phyloP scores from a whole-genome alignment of 1,284 basidiomycete species.

The Leccinum subfulvum region DNA sequence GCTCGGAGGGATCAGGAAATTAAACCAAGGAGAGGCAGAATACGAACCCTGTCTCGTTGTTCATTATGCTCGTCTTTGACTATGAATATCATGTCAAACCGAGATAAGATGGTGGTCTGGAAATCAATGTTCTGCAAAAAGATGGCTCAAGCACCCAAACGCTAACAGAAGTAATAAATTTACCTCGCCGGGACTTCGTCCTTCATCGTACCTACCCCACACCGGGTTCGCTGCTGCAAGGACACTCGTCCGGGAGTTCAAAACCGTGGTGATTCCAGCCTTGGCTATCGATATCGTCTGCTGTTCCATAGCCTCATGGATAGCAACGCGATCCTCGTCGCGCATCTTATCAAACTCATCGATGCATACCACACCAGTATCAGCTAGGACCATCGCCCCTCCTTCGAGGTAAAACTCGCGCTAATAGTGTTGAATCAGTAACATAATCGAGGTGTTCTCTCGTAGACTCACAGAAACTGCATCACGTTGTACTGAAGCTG shows the following conservation, averaged over 20 bases:
- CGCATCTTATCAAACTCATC: slow-evolving; percentile 99
- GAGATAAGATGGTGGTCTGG: slow-evolving; percentile 96
- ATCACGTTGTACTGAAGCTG: slow-evolving; percentile 96
- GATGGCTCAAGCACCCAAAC: neutral
- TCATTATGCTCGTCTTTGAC: slow-evolving; percentile 99
- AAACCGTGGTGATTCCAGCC: slow-evolving; percentile 97
- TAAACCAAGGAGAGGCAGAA: slow-evolving; percentile 1
- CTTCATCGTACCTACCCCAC: slow-evolving; percentile 98
- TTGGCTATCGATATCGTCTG: slow-evolving; percentile 99
- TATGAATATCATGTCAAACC: slow-evolving; percentile 99
- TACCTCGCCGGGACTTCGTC: slow-evolving; percentile 93
- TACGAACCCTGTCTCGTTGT: slow-evolving; percentile 76
- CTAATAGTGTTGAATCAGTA: slow-evolving; percentile 40
- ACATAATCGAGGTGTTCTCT: neutral
- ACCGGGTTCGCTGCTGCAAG: slow-evolving; percentile 98
- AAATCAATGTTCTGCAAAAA: slow-evolving; percentile 87
- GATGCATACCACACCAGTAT: slow-evolving; percentile 98
- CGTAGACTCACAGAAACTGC: slow-evolving; percentile 71
- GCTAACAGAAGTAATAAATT: slow-evolving; percentile 10
- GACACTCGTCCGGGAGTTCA: slow-evolving; percentile 95
- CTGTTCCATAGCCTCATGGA: slow-evolving; percentile 99
- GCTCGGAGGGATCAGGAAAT: slow-evolving; percentile 5
- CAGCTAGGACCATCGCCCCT: slow-evolving; percentile 98
- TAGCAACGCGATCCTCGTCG: slow-evolving; percentile 97
- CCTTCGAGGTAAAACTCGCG: slow-evolving; percentile 99